Evolutionary conservation across 2,329 filamentous ascomycete genomes (phyloP).

Genomic region (Aspergillus fijiensis): DNA sequence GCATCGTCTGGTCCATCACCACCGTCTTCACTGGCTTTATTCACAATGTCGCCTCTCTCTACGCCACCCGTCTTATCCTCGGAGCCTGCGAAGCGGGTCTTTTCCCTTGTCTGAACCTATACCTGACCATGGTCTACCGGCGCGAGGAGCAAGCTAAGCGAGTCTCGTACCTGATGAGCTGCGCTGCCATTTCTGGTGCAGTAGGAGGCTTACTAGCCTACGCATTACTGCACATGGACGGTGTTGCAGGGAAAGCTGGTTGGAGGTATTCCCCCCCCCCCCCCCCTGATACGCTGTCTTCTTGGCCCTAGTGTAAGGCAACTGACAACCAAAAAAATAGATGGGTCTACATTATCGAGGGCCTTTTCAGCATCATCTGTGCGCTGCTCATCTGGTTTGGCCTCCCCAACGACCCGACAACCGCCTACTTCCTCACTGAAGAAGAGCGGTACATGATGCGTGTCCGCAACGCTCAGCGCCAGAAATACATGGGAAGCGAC

Average conservation of each 20-base stretch:
- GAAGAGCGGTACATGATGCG: slow-evolving; percentile 54
- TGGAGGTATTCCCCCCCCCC: slow-evolving; percentile 44
- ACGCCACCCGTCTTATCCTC: slow-evolving; percentile 42
- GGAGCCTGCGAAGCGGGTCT: slow-evolving; percentile 41
- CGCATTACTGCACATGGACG: slow-evolving; percentile 47
- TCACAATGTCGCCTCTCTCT: slow-evolving; percentile 41
- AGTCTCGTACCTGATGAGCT: slow-evolving; percentile 43
- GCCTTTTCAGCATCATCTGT: slow-evolving; percentile 46
- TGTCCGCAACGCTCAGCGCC: slow-evolving; percentile 46
- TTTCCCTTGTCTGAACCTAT: slow-evolving; percentile 43
- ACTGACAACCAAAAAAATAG: slow-evolving; percentile 11
- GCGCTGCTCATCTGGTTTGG: slow-evolving; percentile 49
- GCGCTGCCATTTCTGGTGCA: slow-evolving; percentile 41
- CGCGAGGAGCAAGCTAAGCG: slow-evolving; percentile 44
- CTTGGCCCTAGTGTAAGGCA: neutral
- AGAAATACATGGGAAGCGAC: slow-evolving; percentile 52
- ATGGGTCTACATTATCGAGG: slow-evolving; percentile 54
- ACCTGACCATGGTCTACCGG: slow-evolving; percentile 44
- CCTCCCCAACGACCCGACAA: slow-evolving; percentile 48
- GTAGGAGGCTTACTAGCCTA: slow-evolving; percentile 44
- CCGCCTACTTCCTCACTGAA: slow-evolving; percentile 51
- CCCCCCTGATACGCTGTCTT: neutral
- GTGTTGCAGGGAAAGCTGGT: slow-evolving; percentile 44
- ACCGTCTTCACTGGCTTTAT: slow-evolving; percentile 52
- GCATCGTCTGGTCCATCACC: slow-evolving; percentile 50